Conservation (phyloP, 1,284 basidiomycete species). For the Trichosporon sp. region DNA sequence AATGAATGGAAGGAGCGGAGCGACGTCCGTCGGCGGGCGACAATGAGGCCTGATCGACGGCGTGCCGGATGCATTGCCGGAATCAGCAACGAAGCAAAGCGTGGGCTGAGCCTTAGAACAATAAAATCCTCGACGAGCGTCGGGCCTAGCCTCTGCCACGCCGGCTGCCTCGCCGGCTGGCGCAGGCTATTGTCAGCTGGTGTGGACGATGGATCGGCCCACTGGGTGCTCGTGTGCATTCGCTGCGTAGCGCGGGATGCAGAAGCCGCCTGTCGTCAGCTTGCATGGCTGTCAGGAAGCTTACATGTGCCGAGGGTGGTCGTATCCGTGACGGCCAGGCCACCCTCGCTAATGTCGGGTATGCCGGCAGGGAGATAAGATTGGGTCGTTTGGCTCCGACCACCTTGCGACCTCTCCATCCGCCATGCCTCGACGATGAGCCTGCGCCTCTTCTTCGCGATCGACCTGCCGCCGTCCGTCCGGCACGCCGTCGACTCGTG, state of each 20-base stretch:
- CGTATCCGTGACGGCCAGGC: too few relatives aligned
- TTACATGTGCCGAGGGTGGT: neutral
- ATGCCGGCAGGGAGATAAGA: neutral
- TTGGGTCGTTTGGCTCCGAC: neutral
- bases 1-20: neutral
- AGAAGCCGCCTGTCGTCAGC: too few relatives aligned
- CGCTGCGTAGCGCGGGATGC: too few relatives aligned
- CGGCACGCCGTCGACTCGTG: neutral
- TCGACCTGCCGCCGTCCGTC: slow-evolving; percentile 1
- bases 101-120: neutral
- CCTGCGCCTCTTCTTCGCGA: slow-evolving; percentile 9
- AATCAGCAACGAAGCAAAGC: neutral
- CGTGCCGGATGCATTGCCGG: neutral
- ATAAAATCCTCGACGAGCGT: neutral
- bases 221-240: too few relatives aligned
- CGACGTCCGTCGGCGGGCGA: neutral
- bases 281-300: neutral
- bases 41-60: neutral
- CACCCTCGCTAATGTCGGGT: neutral
- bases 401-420: neutral
- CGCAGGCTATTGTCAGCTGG: too few relatives aligned
- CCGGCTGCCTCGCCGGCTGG: too few relatives aligned
- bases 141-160: too few relatives aligned
- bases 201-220: too few relatives aligned
- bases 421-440: neutral